phyloP scores from a whole-genome alignment of 345 rosid genomes.

The Odontarrhena argentea region DNA sequence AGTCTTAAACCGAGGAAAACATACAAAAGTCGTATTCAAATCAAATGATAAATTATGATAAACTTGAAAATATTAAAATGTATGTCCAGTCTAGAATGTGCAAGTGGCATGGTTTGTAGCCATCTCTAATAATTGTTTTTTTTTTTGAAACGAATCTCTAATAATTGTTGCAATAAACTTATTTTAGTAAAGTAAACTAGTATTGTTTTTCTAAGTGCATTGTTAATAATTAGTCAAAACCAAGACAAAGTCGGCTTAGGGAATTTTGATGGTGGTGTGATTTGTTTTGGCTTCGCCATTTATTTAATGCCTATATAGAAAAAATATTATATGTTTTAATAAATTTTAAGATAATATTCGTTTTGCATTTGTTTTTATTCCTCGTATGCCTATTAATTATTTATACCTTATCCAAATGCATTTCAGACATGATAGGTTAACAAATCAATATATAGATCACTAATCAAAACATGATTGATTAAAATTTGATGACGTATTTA shows the following conservation, averaged over 20 bases:
- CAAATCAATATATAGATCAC: neutral
- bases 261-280: slow-evolving; percentile 15
- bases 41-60: slow-evolving; percentile 10
- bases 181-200: neutral
- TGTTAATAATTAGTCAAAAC: slow-evolving; percentile 10
- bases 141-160: too few species aligned
- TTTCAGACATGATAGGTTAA: neutral
- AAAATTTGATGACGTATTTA: slow-evolving; percentile 8
- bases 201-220: neutral
- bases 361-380: neutral
- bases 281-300: slow-evolving; percentile 24
- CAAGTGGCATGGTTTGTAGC: slow-evolving; percentile 32
- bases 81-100: slow-evolving; percentile 17
- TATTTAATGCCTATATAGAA: neutral
- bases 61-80: neutral
- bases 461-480: slow-evolving; percentile 19
- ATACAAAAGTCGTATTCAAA: slow-evolving; percentile 18
- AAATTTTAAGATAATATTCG: slow-evolving; percentile 1
- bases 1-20: neutral
- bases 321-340: neutral
- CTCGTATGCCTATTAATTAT: neutral
- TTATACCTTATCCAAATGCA: slow-evolving; percentile 11
- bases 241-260: neutral
- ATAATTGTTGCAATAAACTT: slow-evolving; percentile 12
- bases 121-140: slow-evolving; percentile 26